phyloP scores from a whole-genome alignment of 1,284 basidiomycete species.

The Puccinia polysora region DNA sequence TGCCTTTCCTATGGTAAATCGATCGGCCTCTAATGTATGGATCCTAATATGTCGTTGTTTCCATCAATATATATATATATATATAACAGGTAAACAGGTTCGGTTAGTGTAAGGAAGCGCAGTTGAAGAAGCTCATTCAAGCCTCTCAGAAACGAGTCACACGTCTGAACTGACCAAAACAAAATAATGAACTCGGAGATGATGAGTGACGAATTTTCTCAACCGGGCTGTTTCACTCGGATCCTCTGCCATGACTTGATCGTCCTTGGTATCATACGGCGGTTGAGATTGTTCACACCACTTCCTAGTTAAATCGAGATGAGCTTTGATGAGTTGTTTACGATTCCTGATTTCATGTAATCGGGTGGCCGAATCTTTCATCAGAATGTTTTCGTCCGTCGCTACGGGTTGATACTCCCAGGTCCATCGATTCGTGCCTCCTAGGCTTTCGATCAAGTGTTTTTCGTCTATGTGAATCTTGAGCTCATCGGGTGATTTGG shows the following conservation, averaged over 20 bases:
- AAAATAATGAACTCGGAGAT: slow-evolving; percentile 37
- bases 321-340: neutral
- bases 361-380: neutral
- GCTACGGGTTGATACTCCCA: slow-evolving; percentile 19
- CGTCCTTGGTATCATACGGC: neutral
- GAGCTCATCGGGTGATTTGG: slow-evolving; percentile 27
- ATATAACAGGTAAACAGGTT: no score
- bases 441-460: slow-evolving; percentile 22
- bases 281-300: slow-evolving; percentile 11
- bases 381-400: slow-evolving; percentile 18
- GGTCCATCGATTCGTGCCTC: slow-evolving; percentile 24
- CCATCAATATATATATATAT: no score
- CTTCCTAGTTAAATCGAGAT: slow-evolving; percentile 8
- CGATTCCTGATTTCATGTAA: slow-evolving; percentile 4
- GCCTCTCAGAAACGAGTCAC: no score
- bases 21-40: slow-evolving; percentile 25
- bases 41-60: no score
- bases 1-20: slow-evolving; percentile 30
- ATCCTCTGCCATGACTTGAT: slow-evolving; percentile 9
- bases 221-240: neutral
- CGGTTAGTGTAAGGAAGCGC: no score
- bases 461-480: slow-evolving; percentile 24
- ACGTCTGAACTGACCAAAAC: slow-evolving; percentile 19
- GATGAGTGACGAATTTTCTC: slow-evolving; percentile 18
- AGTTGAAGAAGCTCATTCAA: no score